phyloP scores from a whole-genome alignment of 2,329 filamentous ascomycete species.

The Exophiala dermatitidis region DNA sequence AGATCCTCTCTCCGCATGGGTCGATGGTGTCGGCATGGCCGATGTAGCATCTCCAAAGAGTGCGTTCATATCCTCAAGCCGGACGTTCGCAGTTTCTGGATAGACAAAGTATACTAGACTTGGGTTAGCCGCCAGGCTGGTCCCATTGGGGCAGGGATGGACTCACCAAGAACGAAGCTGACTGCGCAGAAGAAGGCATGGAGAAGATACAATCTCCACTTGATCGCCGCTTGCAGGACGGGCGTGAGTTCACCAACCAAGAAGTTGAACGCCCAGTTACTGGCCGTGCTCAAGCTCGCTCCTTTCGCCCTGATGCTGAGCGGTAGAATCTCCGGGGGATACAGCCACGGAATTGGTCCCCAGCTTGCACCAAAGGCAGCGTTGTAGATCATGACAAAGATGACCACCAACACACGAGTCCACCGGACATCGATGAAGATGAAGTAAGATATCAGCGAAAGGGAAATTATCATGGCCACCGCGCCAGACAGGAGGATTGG shows the following conservation, averaged over 20 bases:
- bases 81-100: slow-evolving; percentile 90
- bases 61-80: slow-evolving; percentile 92
- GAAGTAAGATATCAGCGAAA: slow-evolving; percentile 90
- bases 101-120: slow-evolving; percentile 86
- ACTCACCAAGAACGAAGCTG: slow-evolving; percentile 92
- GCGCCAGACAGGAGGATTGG: slow-evolving; percentile 86
- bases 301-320: slow-evolving; percentile 96
- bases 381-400: slow-evolving; percentile 98
- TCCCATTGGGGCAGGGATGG: neutral
- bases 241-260: slow-evolving; percentile 93
- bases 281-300: slow-evolving; percentile 87
- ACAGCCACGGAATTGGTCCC: slow-evolving; percentile 97
- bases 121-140: slow-evolving; percentile 8
- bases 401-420: slow-evolving; percentile 77
- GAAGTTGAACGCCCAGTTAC: slow-evolving; percentile 99
- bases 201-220: slow-evolving; percentile 88
- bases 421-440: slow-evolving; percentile 73
- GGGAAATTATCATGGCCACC: slow-evolving; percentile 76
- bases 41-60: slow-evolving; percentile 91
- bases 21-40: slow-evolving; percentile 68
- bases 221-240: slow-evolving; percentile 81
- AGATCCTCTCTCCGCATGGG: slow-evolving; percentile 73
- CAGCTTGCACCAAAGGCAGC: slow-evolving; percentile 95
- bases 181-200: slow-evolving; percentile 95
- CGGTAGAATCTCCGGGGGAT: slow-evolving; percentile 96